Evolutionary conservation across 139 green algal species (phyloP).

Genomic region (Coelastrella sp.): DNA sequence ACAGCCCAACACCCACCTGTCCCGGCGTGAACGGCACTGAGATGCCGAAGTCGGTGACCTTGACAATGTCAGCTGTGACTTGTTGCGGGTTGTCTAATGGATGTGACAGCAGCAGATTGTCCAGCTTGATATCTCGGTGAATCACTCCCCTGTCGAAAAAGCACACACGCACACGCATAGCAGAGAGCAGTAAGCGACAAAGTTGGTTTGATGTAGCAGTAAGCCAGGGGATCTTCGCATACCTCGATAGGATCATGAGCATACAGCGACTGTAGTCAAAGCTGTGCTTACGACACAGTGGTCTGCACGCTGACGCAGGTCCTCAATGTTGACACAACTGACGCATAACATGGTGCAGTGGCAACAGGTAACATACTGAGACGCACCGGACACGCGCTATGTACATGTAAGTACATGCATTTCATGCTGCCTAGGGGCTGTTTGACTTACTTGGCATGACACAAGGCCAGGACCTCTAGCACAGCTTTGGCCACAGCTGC

Average conservation of each 20-base stretch:
- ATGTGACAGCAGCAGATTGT: slow-evolving; percentile 79
- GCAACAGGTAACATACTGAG: too few relatives aligned
- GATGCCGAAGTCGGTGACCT: slow-evolving; percentile 84
- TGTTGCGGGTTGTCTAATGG: background rate
- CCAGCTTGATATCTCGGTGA: slow-evolving; percentile 90
- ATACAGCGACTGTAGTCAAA: too few relatives aligned
- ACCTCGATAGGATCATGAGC: too few relatives aligned
- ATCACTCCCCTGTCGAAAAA: slow-evolving; percentile 78
- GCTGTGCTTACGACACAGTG: too few relatives aligned
- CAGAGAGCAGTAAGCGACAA: too few relatives aligned
- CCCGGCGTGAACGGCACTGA: slow-evolving; percentile 72
- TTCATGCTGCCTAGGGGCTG: background rate
- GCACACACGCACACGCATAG: background rate
- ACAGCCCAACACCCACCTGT: slow-evolving; percentile 9
- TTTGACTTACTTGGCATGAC: slow-evolving; percentile 12
- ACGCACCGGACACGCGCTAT: too few relatives aligned
- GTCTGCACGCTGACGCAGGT: too few relatives aligned
- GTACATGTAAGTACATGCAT: too few relatives aligned
- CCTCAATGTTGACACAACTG: too few relatives aligned
- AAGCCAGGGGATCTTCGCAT: too few relatives aligned
- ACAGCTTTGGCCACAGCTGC: slow-evolving; percentile 37
- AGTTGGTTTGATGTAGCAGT: too few relatives aligned
- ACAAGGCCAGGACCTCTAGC: slow-evolving; percentile 38
- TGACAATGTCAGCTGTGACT: background rate
- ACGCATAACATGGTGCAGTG: too few relatives aligned